A percentile compares a stretch with the other conserved stretches of the same genome.
phyloP scores from a whole-genome alignment of 805 yeast species.

The Myxozyma udenii region DNA sequence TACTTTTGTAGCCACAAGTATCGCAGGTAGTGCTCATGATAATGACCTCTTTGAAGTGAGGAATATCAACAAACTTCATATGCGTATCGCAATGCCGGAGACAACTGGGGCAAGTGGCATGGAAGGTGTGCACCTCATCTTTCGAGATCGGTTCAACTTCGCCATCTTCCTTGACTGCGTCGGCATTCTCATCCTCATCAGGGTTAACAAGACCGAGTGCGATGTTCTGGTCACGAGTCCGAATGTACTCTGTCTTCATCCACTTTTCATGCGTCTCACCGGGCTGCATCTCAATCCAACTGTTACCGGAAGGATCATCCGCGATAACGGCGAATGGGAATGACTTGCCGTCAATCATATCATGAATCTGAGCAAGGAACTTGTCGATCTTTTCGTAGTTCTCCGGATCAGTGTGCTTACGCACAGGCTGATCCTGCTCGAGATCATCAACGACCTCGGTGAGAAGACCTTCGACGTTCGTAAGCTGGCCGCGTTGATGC shows the following conservation, averaged over 20 bases:
- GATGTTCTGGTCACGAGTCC: constrained; percentile 87
- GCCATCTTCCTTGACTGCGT: constrained; percentile 7
- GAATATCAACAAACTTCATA: constrained; percentile 94
- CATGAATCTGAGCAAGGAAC: constrained; percentile 57
- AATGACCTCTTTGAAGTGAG: constrained; percentile 96
- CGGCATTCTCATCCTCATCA: constrained; percentile 51
- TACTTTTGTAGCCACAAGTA: constrained; percentile 89
- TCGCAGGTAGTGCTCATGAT: constrained; percentile 94
- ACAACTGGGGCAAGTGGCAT: constrained; percentile 91
- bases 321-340: constrained; percentile 74
- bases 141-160: constrained; percentile 57
- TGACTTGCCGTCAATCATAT: constrained; percentile 62
- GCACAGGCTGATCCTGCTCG: constrained; percentile 71
- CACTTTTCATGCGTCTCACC: constrained; percentile 87
- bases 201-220: constrained; percentile 71
- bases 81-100: constrained; percentile 79
- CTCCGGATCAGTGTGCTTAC: constrained; percentile 73
- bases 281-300: constrained; percentile 89
- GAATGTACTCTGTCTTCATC: constrained; percentile 74
- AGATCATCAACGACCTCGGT: constrained; percentile 81
- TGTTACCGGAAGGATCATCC: constrained; percentile 96
- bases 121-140: constrained; percentile 90
- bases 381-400: constrained; percentile 69
- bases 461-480: constrained; percentile 87
- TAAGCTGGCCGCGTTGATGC: constrained; percentile 87